Evolutionary conservation across 2,329 filamentous ascomycete species (phyloP), one percentile per base, ranked within the genome.

Genomic region (Aplosporella prunicola): DNA sequence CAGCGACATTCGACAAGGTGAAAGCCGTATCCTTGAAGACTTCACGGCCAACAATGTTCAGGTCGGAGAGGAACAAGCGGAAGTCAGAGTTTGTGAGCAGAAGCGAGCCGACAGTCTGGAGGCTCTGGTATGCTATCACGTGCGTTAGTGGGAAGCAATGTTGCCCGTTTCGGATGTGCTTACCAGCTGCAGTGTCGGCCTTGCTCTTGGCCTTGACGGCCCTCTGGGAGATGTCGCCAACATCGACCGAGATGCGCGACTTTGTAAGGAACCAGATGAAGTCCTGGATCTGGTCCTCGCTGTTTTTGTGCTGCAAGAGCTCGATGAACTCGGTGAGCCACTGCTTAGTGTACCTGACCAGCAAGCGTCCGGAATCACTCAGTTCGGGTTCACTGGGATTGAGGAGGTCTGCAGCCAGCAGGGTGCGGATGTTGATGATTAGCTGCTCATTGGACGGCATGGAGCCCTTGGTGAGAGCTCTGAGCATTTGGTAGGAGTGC

Each of bases 51-150:
- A 95, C 74, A 0, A 79, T 78, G 30, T 78, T 78, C 26, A 94
- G 62, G 51, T 96, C 89, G 9, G 80, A 76, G 29, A 95, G 66
- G 50, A 96, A 87, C 5, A 88, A 69, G 25, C 88, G 79, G 57
- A 96, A 95, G 51, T 95, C 87, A 0, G 82, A 78, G 55, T 96
- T 96, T 10, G 84, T 86, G 28, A 96, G 66, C 1, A 95, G 72
- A n/a, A 96, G 67, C 3, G 80, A 82, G 20, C 82, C 80, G 0
- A 96, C 76, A 0, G 87, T 94, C 41, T 78, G 80, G 32, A 94
- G 63, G 56, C 87, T 94, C 52, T 82, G 71, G 51, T 88, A 88
- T 11, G 83, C 82, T 82, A 60, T 46, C 39, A 16, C 7, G 14
- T 20, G 20, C 23, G 32, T 24, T 18, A 15, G 23, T 16, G 25